These are phyloP conservation scores for Colletotrichum endophyticum DNA, from an alignment of 2,329 filamentous ascomycete species.

Conservation along the genomic window DNA sequence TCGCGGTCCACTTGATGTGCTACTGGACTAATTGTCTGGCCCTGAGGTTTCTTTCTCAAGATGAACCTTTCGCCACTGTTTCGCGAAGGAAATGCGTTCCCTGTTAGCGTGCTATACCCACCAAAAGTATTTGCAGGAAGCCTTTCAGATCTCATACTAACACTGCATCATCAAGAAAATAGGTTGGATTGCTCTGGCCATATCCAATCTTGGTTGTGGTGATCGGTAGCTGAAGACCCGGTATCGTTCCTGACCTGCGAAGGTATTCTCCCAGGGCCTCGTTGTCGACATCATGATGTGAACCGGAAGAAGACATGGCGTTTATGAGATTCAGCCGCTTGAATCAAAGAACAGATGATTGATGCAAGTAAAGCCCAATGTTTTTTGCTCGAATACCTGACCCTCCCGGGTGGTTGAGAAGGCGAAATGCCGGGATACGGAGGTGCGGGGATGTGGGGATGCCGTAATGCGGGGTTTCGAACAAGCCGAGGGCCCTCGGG, in stretches of 20 bases:
- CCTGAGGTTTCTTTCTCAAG: neutral
- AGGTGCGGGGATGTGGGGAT: neutral
- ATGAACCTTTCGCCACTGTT: neutral
- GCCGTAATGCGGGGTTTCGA: neutral
- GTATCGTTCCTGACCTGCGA: neutral
- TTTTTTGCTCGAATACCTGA: neutral
- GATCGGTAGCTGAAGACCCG: neutral
- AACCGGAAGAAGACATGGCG: neutral
- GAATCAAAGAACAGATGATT: neutral
- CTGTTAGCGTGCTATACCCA: neutral
- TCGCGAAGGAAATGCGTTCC: neutral
- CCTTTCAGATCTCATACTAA: neutral
- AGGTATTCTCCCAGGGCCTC: neutral
- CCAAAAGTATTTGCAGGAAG: neutral
- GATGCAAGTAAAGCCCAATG: neutral
- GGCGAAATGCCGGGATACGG: neutral
- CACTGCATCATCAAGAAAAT: neutral
- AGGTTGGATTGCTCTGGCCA: neutral
- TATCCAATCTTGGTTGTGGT: neutral
- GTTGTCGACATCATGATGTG: neutral
- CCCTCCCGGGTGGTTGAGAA: neutral
- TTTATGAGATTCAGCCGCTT: neutral
- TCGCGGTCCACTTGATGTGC: neutral
- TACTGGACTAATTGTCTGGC: neutral
- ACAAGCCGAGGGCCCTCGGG: neutral